Percentiles rank a stretch among this genome's conserved stretches.
These are phyloP conservation scores for Mucor circinelloides DNA, from an alignment of 371 early-diverging fungal genomes.

Conservation along the genomic window DNA sequence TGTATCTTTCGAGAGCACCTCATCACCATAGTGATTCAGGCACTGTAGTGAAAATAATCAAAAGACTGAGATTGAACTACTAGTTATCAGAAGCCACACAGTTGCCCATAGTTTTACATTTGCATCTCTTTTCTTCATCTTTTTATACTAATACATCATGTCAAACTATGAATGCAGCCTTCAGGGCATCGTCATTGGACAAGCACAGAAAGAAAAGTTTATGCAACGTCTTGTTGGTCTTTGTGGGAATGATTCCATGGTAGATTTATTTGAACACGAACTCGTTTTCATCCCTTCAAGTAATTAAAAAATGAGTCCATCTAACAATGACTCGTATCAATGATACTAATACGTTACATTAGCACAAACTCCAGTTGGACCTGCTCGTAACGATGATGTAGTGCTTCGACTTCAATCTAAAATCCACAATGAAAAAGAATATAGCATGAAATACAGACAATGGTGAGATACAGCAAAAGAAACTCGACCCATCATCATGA, in stretches of 20 bases:
- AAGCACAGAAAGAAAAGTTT: slow-evolving; percentile 40
- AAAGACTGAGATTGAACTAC: no score
- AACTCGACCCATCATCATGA: neutral
- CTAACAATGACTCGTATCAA: neutral
- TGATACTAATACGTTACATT: neutral
- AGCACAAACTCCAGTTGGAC: slow-evolving; percentile 55
- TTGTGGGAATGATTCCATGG: slow-evolving; percentile 45
- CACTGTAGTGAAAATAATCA: no score
- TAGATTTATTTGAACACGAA: slow-evolving; percentile 51
- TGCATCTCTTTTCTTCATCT: neutral
- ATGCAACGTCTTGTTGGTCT: slow-evolving; percentile 45
- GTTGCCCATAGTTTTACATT: neutral
- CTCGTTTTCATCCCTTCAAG: slow-evolving; percentile 52
- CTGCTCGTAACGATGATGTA: slow-evolving; percentile 54
- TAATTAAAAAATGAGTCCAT: slow-evolving; percentile 10
- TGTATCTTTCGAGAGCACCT: no score
- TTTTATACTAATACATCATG: slow-evolving; percentile 17
- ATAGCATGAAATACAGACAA: slow-evolving; percentile 44
- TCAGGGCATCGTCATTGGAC: slow-evolving; percentile 42
- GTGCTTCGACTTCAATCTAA: slow-evolving; percentile 47
- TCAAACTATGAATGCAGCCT: slow-evolving; percentile 52
- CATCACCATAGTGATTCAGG: no score
- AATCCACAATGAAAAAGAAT: slow-evolving; percentile 43
- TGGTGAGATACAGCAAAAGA: slow-evolving; percentile 32
- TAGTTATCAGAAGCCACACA: no score